Evolutionary conservation across 306 rosid species (phyloP), one percentile per base, ranked within the genome.

Genomic region (Vicia sativa): DNA sequence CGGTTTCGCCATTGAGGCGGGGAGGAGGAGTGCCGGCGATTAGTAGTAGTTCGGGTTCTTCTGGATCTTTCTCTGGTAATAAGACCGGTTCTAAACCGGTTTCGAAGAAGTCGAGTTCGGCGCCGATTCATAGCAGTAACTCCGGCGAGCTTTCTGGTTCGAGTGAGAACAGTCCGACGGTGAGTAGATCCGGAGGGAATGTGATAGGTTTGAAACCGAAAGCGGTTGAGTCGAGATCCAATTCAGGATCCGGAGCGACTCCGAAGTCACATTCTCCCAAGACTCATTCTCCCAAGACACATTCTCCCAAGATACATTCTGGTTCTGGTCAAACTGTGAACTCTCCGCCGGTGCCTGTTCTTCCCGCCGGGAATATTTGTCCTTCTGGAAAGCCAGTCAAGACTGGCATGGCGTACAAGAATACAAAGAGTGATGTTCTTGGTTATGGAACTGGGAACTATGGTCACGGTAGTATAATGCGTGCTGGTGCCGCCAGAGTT

Each of bases 141-240:
- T 92, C 98, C 56, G 98, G 98, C 3, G 98, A 93, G 67, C 96
- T 93, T 3, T 90, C 96, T 1, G 91, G 89, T n/a, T 89, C 96
- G 1, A 81, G 90, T 42, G 96, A 90, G 78, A 86, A 83, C 62
- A 86, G 96, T 12, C 97, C 97, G 25, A 90, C 90, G 0, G 88
- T 87, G 0, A 77, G 10, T 12, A 14, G 91, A 81, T 83, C 91
- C 15, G 65, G 55, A 0, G 84, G 80, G 35, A 78, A 43, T 44
- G 70, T 71, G 6, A 57, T 84, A 3, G 76, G 19, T 11, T 76
- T 64, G 34, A 86, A 86, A 16, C 67, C 81, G 38, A 86, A 86
- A 16, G 64, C 82, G 71, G 95, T 87, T 23, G 91, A 86, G 5
- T 19, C 65, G 3, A 88, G 91, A 90, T 90, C 96, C 85, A 83